Evolutionary conservation across 805 yeast species (phyloP), one percentile per base, ranked within the genome.

Genomic region (Metschnikowia anglica): DNA sequence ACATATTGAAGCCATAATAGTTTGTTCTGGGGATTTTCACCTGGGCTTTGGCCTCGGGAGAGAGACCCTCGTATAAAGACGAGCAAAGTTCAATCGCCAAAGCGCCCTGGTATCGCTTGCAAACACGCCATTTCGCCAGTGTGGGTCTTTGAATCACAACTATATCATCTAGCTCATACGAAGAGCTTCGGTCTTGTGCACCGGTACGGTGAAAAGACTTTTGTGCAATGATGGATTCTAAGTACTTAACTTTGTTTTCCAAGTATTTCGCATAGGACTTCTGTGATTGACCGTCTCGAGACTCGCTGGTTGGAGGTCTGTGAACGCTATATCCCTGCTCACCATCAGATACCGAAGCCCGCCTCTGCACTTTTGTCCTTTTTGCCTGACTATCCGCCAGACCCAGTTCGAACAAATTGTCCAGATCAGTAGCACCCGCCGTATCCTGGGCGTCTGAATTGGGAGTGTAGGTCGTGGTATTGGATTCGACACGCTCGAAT

Each of bases 1-100:
- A 65, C 76, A 80, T 63, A 55, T 81, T 81, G 85, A 85, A 81
- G 12, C 83, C 85, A 52, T 77, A 81, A 38, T 70, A 74, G 54
- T 81, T 83, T n/a, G 71, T 63, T 34, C 85, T 59, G 4, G 85
- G 85, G n/a, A 74, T 47, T 10, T 60, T 52, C 11, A 78, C 65
- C 12, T 62, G 54, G 17, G 58, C 49, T 35, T 61, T 59, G 43
- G 62, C 60, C 13, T 66, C 65, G 5, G 60, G 60, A 7, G 63
- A 49, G 8, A 78, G 60, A 27, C 64, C 48, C 9, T 61, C 50
- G 44, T 59, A 59, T 44, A 69, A 47, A 10, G 61, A 47, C 16
- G 52, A 43, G 19, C 77, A 75, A 32, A 76, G 52, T 39, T 68
- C 36, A 16, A 49, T 42, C 11, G 51, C 66, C 20, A 77, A 46